Evolutionary conservation across 768 basidiomycete genomes (phyloP), one percentile per base, ranked within the genome.

Genomic region (Gloeophyllum trabeum): DNA sequence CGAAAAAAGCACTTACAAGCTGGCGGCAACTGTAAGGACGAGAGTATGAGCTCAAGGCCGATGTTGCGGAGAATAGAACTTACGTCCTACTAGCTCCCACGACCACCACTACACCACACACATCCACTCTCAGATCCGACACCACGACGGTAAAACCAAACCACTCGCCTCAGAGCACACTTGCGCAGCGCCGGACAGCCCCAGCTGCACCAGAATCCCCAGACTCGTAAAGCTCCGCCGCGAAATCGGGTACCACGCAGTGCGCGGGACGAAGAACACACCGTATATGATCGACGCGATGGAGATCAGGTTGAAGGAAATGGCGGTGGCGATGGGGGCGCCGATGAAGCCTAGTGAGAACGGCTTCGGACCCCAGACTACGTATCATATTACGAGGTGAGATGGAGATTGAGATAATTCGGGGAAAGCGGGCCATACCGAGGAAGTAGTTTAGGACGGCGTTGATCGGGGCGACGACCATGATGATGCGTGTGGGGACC

Each of bases 341-440:
- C 94, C 94, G 40, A 86, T 76, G 61, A 88, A 99, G 1, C 93
- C 93, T 2, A 97, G 66, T 12, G 84, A 70, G 43, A 96, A 63
- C 3, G 76, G 65, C 25, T 73, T 64, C 0, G 90, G 90, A 1
- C 90, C 90, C 89, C 88, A 91, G 0, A 92, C 87, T 61, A 18
- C 18, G 2, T 18, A 36, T 10, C 13, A 39, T 21, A n/a, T n/a
- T n/a, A n/a, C 13, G 24, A 42, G 4, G n/a, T 21, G n/a, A 51
- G 39, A 47, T 16, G n/a, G 24, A 6, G 22, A 22, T 34, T 24
- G 14, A 21, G n/a, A n/a, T n/a, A n/a, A n/a, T n/a, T n/a, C n/a
- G n/a, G n/a, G n/a, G n/a, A n/a, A n/a, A n/a, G n/a, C n/a, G n/a
- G 36, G 14, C 48, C 64, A 14, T 53, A 84, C 84, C 90, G n/a